Evolutionary conservation across 352 stramenopile species (phyloP).

Genomic region (Pythium phragmiticola): DNA sequence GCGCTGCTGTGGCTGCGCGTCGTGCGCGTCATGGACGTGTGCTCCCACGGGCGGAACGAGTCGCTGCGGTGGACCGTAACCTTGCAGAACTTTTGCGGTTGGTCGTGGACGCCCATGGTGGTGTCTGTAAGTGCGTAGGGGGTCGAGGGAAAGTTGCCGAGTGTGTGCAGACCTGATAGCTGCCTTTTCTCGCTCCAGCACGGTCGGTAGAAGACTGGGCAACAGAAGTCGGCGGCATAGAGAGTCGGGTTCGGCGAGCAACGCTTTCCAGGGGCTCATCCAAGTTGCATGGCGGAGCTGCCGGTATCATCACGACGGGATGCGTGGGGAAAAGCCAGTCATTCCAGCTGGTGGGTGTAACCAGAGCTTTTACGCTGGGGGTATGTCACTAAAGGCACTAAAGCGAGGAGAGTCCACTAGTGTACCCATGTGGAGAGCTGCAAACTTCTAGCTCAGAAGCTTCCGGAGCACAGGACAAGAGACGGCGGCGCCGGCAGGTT

Average conservation of each 20-base stretch:
- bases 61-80: slow-evolving; percentile 43
- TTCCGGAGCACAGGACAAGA: neutral
- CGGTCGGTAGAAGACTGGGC: neutral
- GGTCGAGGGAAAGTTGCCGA: slow-evolving; percentile 18
- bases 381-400: neutral
- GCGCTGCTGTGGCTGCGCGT: slow-evolving; percentile 6
- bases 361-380: neutral
- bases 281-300: too few species aligned
- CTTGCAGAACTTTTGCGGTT: slow-evolving; percentile 50
- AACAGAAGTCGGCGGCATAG: neutral
- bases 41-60: slow-evolving; percentile 20
- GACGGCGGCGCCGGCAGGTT: neutral
- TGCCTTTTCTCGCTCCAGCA: neutral
- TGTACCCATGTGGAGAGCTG: slow-evolving; percentile 21
- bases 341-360: slow-evolving; percentile 1
- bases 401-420: slow-evolving; percentile 8
- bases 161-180: neutral
- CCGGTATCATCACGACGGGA: too few species aligned
- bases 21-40: slow-evolving; percentile 5
- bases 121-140: neutral
- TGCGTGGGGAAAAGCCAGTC: neutral
- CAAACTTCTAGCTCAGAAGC: too few species aligned
- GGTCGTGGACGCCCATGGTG: slow-evolving; percentile 34
- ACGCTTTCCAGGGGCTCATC: too few species aligned
- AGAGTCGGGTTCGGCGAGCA: slow-evolving; percentile 1